Evolutionary conservation across 2,329 filamentous ascomycete genomes (phyloP), one percentile per base, ranked within the genome.

Genomic region (Ilyonectria mors-panacis): DNA sequence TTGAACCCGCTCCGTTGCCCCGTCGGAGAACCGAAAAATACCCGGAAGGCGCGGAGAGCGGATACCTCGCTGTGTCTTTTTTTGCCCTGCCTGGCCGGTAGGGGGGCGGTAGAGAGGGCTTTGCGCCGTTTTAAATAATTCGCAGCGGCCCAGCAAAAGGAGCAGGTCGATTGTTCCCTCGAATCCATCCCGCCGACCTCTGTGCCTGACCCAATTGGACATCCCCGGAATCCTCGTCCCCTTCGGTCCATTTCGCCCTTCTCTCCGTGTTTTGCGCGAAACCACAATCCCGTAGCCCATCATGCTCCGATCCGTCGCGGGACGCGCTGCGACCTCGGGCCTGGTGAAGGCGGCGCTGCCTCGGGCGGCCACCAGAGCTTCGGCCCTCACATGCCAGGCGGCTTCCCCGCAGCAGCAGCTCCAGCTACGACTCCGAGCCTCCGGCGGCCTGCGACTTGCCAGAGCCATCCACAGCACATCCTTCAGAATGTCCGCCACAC

Each of bases 401-500:
- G 44, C 64, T 72, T 63, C 73, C 70, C 73, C 73, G 70, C 73
- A 73, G 64, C 63, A 63, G 45, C 39, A 7, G 6, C 71, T 68
- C 37, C 39, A 7, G 17, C 71, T 68, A 33, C 72, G 70, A 66
- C 72, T 70, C 28, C 73, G 73, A 53, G 59, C 57, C 48, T 66
- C 70, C 64, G 64, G 39, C 50, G 39, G 67, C 42, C 23, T 75
- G 59, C 58, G 59, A 71, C 65, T 76, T 68, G 71, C 68, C 64
- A 68, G 71, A 69, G 63, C 71, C 65, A 71, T 87, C 70, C 84
- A 86, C 78, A 82, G 81, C 70, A 85, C 84, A 59, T 76, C 84
- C 44, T 64, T 74, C 73, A 87, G 79, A 78, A 87, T 87, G 86
- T 78, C 84, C 60, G 80, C 85, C 71, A 92, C 91, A 73, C 91